Percentiles rank a stretch among this genome's conserved stretches.
Evolutionary conservation across 345 rosid species (phyloP).

Genomic region (Brassica rapa): DNA sequence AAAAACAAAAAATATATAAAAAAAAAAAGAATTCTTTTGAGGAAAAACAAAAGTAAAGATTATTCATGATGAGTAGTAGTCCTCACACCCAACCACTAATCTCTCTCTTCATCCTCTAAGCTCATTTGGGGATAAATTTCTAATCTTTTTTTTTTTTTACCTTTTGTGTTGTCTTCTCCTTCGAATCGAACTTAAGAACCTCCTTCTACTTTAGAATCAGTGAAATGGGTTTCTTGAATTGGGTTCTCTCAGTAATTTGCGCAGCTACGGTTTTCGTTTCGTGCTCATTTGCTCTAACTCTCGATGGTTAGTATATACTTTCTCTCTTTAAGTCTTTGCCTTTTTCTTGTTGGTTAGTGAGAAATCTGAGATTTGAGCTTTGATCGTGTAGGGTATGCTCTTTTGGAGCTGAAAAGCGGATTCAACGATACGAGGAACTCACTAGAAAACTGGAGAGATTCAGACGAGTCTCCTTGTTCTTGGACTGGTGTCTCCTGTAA

Average conservation of each 20-base stretch:
- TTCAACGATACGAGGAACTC: conserved; percentile 74
- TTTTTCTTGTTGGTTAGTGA: conserved; percentile 6
- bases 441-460: conserved; percentile 70
- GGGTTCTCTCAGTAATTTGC: conserved; percentile 20
- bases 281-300: conserved; percentile 36
- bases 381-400: conserved; percentile 52
- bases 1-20: background rate
- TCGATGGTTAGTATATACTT: conserved; percentile 31
- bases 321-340: background rate
- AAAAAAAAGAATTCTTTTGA: conserved; percentile 24
- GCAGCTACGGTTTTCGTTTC: conserved; percentile 32
- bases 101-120: background rate
- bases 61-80: conserved; percentile 33
- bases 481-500: conserved; percentile 95
- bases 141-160: conserved; percentile 4
- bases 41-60: conserved; percentile 35
- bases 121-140: conserved; percentile 11
- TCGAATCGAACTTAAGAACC: background rate
- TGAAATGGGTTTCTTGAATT: conserved; percentile 23
- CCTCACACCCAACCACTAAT: conserved; percentile 29
- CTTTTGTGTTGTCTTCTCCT: background rate
- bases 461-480: conserved; percentile 76
- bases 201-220: background rate
- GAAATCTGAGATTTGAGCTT: conserved; percentile 34
- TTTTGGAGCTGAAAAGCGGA: conserved; percentile 69